Evolutionary conservation across 192 early-diverging fungal genomes (phyloP), one percentile per base, ranked within the genome.

Genomic region (Backusella liffmaniae): DNA sequence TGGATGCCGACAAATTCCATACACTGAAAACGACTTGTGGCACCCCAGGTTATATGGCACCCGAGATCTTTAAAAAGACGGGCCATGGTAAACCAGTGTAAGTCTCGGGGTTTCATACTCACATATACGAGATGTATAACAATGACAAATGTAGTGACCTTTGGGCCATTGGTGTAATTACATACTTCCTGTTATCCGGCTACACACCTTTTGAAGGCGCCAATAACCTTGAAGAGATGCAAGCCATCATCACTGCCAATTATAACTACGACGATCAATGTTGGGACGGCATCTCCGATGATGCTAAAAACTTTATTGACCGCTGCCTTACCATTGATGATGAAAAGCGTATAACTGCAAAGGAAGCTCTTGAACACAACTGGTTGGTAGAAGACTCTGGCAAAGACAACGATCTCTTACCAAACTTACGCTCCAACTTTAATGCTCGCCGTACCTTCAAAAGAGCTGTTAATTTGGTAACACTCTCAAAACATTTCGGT

Each of bases 91-190:
- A 88, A 78, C 89, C 92, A 26, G 93, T 94, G 82, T 83, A 83
- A 77, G 78, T 74, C 12, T 29, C 10, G 13, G 9, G 1, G 26
- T 29, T 41, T 16, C 18, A 42, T 70, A 30, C 10, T 39, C 37
- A 39, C 8, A 39, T 39, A 3, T 39, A 10, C 9, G 37, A 39
- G 67, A 0, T 69, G 37, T n/a, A 26, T 46, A 41, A 13, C 42
- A 13, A 49, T 16, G 32, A 51, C 29, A 34, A 2, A n/a, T 59
- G 1, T 73, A 83, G 82, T n/a, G 93, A 94, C 35, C 87, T 95
- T 86, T 95, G 94, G 94, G 92, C 92, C 1, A 83, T 92, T 68
- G 93, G 93, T 67, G 90, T 93, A 7, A 91, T 94, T 66, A 86
- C 93, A 0, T 96, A 89, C 73, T 93, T 94, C 76, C 75, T 93